Base-by-base conservation (phyloP, 257 asterid species). In the Solanum sparsipilum region DNA sequence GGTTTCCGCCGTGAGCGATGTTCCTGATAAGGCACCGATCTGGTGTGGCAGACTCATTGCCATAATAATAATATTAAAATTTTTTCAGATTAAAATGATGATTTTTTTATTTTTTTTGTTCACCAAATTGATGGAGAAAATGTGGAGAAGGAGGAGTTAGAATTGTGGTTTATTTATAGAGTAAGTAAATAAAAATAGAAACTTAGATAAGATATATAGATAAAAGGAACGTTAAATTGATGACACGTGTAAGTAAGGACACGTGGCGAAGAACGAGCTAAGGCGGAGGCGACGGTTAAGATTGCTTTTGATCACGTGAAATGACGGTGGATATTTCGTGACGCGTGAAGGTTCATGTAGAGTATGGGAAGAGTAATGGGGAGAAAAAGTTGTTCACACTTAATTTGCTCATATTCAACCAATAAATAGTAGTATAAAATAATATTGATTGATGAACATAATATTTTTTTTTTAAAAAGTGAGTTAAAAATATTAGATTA, bases 11-110 rank as follows among this genome's bases (percentile, higher is more conserved):
- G 92, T 21, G 13, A 94, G 10, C 78, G 94, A 89, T 2, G 94
- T 34, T 13, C 96, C 98, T 74, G 98, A 90, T 29, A 97, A 92
- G 4, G 97, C 94, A 74, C 96, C 94, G 85, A 97, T 93, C 92
- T 95, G 99, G 86, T 94, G 96, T 11, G 99, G 94, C 86, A 97
- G 84, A 89, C 96, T 94, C 98, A 96, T 95, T n/a, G 98, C 98
- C 99, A 96, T 96, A 67, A 44, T 48, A 89, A 32, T 72, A 39
- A 0, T 58, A 21, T 58, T 63, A 56, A 56, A 0, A 9, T 23
- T 63, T 63, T 23, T n/a, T 32, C 76, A 68, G 70, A 68, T 85
- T 29, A 18, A 15, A 70, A 68, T 23, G 71, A 63, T 23, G 31
- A 63, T 1, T 63, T 63, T 63, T 63, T 63, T 1, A 2, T 10